phyloP scores from a whole-genome alignment of 805 yeast species.

The Saturnispora halmiae region DNA sequence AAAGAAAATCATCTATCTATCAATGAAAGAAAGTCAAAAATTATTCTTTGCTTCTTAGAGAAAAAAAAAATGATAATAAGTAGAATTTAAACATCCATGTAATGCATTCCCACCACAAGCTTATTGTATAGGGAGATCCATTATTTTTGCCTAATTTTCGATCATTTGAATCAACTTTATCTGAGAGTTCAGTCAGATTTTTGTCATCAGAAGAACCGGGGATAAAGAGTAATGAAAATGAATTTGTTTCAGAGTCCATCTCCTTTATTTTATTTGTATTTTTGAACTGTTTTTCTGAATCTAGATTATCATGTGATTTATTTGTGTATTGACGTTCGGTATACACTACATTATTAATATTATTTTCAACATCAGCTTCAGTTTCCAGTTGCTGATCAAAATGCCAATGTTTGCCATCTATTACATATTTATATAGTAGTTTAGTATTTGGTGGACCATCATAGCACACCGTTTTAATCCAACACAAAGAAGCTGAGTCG shows the following conservation, averaged over 20 bases:
- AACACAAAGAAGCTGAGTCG: conserved; percentile 8
- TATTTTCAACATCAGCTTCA: conserved; percentile 22
- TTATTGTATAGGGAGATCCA: too few relatives aligned
- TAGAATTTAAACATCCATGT: conserved; percentile 17
- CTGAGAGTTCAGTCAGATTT: too few relatives aligned
- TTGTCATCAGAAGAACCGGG: too few relatives aligned
- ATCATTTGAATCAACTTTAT: neutral
- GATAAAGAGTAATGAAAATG: too few relatives aligned
- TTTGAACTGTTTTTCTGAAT: too few relatives aligned
- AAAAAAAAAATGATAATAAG: conserved; percentile 14
- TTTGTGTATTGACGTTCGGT: too few relatives aligned
- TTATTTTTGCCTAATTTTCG: too few relatives aligned
- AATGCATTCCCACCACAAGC: conserved; percentile 15
- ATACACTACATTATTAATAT: conserved; percentile 21
- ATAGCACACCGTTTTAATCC: conserved; percentile 4
- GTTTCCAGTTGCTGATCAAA: conserved; percentile 15
- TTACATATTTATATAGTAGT: conserved; percentile 24
- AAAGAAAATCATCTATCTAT: too few relatives aligned
- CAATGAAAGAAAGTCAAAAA: too few relatives aligned
- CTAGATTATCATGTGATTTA: too few relatives aligned
- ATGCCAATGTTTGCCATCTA: conserved; percentile 23
- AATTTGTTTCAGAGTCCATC: too few relatives aligned
- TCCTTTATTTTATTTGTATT: too few relatives aligned
- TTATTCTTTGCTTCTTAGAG: neutral
- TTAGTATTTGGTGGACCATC: conserved; percentile 9